phyloP scores from a whole-genome alignment of 163 green algal genomes.

The Prototheca cutis region DNA sequence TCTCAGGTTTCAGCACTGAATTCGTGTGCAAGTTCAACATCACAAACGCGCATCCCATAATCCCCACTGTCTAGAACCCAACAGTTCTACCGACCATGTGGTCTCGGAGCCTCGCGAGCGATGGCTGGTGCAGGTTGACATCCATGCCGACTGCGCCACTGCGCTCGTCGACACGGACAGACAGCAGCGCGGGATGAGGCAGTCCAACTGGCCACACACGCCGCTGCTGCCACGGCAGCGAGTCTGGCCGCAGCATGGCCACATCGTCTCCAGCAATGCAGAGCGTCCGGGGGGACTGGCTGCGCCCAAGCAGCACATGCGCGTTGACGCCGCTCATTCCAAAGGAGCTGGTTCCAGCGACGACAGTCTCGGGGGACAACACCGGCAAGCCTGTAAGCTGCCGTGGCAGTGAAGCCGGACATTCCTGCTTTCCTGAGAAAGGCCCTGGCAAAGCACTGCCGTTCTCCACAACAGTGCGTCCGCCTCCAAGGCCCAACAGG shows the following conservation, averaged over 20 bases:
- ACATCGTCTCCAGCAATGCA: not conserved
- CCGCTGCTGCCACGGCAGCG: not conserved
- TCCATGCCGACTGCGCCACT: not conserved
- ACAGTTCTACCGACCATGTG: too few species aligned
- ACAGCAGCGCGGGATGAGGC: not conserved
- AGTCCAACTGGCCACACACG: not conserved
- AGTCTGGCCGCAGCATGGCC: too few species aligned
- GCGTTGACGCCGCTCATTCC: conserved; percentile 68
- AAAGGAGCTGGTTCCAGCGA: conserved; percentile 63
- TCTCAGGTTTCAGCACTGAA: too few species aligned
- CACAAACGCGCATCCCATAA: too few species aligned
- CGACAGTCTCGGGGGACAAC: not conserved
- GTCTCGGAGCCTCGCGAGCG: conserved; percentile 16
- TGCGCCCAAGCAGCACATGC: too few species aligned
- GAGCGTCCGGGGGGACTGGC: not conserved
- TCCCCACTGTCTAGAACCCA: too few species aligned
- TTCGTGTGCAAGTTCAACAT: too few species aligned
- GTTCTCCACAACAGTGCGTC: too few species aligned
- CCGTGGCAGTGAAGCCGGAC: not conserved
- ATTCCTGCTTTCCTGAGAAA: too few species aligned
- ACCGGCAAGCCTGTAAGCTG: not conserved
- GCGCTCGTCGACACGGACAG: not conserved
- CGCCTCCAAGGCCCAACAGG: too few species aligned
- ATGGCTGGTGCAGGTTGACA: not conserved
- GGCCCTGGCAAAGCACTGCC: not conserved